Base-by-base conservation (phyloP, 495 filamentous ascomycete genomes). In the Oleoguttula mirabilis region DNA sequence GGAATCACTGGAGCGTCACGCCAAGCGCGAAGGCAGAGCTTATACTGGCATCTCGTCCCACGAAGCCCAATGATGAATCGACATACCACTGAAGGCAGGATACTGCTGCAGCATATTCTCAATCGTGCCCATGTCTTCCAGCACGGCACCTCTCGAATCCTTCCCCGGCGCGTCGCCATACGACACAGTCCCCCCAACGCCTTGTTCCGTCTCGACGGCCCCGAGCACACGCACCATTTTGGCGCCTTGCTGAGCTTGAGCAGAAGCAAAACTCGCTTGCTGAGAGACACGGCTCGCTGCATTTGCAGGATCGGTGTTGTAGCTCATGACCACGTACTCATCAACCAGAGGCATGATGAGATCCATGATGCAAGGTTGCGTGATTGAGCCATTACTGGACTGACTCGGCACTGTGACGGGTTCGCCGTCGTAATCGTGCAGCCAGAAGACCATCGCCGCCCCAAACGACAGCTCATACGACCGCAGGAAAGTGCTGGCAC, bases 241-340 rank as follows among this genome's bases (percentile, higher is more conserved):
- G 3, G 2, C 21, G n/a, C 12, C 23, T 30, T 40, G n/a, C 24
- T 19, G 8, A 28, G 14, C 2, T 10, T 22, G 16, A 2, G 2
- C 14, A 11, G 20, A 25, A 14, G 41, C 41, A 28, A 27, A 37
- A n/a, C 25, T 22, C 8, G 22, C 41, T 25, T 44, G 41, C 22
- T 4, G 12, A 2, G 6, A 11, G 5, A 44, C 24, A 10, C 22
- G 21, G 10, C 8, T 21, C 12, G 17, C 33, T 4, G 33, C 33
- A 2, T 25, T 11, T 7, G 20, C 32, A 7, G 41, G 41, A 36
- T 44, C 32, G 2, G 33, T 36, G 11, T 37, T 19, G 21, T 36
- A 44, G 41, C 41, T 36, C 41, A 36, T 36, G 14, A 44, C 19
- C 6, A 44, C 33, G 33, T 36, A 44, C 4, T 44, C 32, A 17